Percentiles rank a stretch among this genome's conserved stretches.
These are phyloP conservation scores for Butyriboletus loyo DNA, from an alignment of 768 basidiomycete genomes.

Conservation along the genomic window DNA sequence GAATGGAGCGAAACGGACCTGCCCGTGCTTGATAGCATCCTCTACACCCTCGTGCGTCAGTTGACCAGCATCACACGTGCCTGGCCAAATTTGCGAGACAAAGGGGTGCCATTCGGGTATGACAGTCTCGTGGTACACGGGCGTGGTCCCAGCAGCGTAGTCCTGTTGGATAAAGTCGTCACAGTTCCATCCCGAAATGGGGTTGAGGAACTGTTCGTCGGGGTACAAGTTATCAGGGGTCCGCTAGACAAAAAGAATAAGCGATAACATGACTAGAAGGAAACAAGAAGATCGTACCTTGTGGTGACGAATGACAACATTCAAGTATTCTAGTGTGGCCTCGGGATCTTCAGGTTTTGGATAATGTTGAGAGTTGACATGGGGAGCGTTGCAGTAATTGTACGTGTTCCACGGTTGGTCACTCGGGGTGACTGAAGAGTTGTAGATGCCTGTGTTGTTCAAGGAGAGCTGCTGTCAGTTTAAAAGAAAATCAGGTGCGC, in stretches of 20 bases:
- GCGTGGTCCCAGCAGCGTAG: constrained; percentile 36
- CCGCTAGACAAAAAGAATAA: constrained; percentile 27
- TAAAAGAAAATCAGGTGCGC: background rate
- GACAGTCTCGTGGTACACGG: constrained; percentile 39
- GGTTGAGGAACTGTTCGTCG: constrained; percentile 39
- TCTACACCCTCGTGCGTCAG: constrained; percentile 43
- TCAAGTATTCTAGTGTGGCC: constrained; percentile 40
- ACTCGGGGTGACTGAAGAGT: constrained; percentile 41
- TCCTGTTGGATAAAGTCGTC: constrained; percentile 36
- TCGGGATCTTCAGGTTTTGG: constrained; percentile 22
- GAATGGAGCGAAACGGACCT: constrained; percentile 18
- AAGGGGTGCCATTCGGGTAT: constrained; percentile 45
- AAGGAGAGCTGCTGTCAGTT: constrained; percentile 8
- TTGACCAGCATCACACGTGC: constrained; percentile 47
- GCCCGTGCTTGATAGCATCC: constrained; percentile 43
- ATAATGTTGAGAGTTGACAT: constrained; percentile 41
- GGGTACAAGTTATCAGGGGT: constrained; percentile 51
- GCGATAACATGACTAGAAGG: background rate
- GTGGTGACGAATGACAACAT: constrained; percentile 45
- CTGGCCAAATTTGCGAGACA: constrained; percentile 42
- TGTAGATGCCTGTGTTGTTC: constrained; percentile 38
- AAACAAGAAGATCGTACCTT: constrained; percentile 32
- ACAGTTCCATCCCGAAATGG: constrained; percentile 40
- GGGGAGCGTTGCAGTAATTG: constrained; percentile 53
- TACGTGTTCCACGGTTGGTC: constrained; percentile 47